Percentiles rank a stretch among this genome's conserved stretches.
Conservation (phyloP, 2,329 filamentous ascomycete genomes). For the Cytospora piceae region DNA sequence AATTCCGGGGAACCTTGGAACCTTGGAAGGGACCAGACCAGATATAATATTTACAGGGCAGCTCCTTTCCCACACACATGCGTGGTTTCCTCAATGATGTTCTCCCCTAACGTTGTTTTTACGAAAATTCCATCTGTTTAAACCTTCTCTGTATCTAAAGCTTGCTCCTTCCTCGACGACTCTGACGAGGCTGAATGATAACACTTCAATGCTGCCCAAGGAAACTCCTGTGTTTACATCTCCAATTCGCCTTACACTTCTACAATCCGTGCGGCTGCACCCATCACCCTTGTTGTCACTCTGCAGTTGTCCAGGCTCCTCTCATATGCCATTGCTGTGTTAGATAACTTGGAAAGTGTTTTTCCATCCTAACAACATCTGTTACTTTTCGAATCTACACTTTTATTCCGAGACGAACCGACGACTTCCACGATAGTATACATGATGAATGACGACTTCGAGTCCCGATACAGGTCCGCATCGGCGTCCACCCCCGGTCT, state of each 20-base stretch:
- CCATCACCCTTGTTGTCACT: not conserved
- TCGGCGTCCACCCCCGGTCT: conserved; percentile 10
- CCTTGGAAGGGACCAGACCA: not conserved
- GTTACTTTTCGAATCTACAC: conserved; percentile 4
- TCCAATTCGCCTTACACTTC: conserved; percentile 3
- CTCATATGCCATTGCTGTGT: not conserved
- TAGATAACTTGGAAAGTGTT: not conserved
- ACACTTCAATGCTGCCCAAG: conserved; percentile 21
- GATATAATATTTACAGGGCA: not conserved
- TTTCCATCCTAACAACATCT: not conserved
- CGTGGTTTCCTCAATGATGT: not conserved
- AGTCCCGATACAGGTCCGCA: conserved; percentile 11
- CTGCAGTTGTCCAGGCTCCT: not conserved
- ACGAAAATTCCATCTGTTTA: not conserved
- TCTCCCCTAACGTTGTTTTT: not conserved
- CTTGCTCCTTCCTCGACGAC: conserved; percentile 17
- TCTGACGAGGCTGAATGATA: conserved; percentile 13
- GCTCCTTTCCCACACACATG: not conserved
- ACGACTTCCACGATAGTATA: conserved; percentile 2
- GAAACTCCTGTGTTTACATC: conserved; percentile 5
- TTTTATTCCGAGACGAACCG: not conserved
- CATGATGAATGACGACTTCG: conserved; percentile 11
- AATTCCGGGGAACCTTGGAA: no score
- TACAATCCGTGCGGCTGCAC: conserved; percentile 5
- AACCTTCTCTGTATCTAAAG: not conserved